phyloP scores from a whole-genome alignment of 225 moss, liverwort and hornwort genomes.

The Physcomitrium patens region DNA sequence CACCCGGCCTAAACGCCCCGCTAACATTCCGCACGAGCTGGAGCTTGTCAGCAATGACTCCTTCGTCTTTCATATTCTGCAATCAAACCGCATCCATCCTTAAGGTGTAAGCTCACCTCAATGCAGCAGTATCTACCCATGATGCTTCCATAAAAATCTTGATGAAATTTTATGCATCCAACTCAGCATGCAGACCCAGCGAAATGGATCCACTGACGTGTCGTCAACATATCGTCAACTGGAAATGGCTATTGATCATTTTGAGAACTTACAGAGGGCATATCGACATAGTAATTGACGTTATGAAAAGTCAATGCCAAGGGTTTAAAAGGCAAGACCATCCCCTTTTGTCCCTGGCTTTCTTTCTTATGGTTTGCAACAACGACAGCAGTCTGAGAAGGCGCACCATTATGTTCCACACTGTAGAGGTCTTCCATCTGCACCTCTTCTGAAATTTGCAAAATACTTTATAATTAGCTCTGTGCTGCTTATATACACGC shows the following conservation, averaged over 20 bases:
- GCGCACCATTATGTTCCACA: constrained; percentile 17
- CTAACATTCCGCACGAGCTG: constrained; percentile 80
- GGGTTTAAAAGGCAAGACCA: constrained; percentile 88
- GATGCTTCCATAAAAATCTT: neutral
- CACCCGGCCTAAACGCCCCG: constrained; percentile 94
- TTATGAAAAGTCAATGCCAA: constrained; percentile 75
- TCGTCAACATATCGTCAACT: neutral
- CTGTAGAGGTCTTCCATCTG: constrained; percentile 44
- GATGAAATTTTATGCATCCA: neutral
- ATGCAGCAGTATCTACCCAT: neutral
- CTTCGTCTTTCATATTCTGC: constrained; percentile 95
- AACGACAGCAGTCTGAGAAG: constrained; percentile 46
- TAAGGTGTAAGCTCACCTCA: neutral
- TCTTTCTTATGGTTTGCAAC: constrained; percentile 44
- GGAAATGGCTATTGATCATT: neutral
- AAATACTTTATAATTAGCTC: neutral
- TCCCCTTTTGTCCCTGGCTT: constrained; percentile 59
- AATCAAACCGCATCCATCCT: neutral
- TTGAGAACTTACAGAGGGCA: constrained; percentile 68
- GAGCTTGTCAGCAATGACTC: constrained; percentile 74
- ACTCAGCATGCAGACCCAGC: neutral
- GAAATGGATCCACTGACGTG: too few species aligned
- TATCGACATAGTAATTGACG: constrained; percentile 89
- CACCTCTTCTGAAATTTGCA: constrained; percentile 37
- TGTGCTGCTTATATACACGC: too few species aligned